Percentiles rank a stretch among this genome's conserved stretches.
Evolutionary conservation across 1,284 basidiomycete genomes (phyloP).

Genomic region (Apiotrichum domesticum): DNA sequence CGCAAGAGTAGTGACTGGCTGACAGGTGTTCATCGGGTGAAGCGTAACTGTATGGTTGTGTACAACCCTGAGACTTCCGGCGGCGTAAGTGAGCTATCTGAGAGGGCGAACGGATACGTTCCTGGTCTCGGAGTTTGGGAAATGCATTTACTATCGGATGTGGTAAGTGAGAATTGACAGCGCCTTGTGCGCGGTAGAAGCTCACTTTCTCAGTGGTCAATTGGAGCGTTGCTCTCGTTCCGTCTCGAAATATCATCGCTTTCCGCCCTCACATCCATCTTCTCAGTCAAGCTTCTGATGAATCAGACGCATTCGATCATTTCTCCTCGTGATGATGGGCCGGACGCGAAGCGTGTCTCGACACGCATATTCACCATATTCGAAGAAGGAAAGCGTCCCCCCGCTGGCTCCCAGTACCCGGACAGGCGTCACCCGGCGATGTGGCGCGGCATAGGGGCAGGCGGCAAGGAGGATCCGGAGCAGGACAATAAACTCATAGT

Average conservation of each 20-base stretch:
- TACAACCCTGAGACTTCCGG: slow-evolving; percentile 24
- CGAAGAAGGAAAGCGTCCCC: slow-evolving; percentile 17
- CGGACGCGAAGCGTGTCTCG: slow-evolving; percentile 2
- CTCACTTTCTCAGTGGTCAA: slow-evolving; percentile 12
- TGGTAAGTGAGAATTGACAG: slow-evolving; percentile 7
- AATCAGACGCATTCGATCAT: slow-evolving; percentile 19
- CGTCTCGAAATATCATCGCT: slow-evolving; percentile 11
- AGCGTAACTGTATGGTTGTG: slow-evolving; percentile 5
- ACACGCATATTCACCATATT: slow-evolving; percentile 11
- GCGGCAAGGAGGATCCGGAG: slow-evolving; percentile 4
- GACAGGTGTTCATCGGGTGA: neutral
- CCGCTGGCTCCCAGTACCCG: slow-evolving; percentile 3
- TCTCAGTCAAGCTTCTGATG: slow-evolving; percentile 13
- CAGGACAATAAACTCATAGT: neutral
- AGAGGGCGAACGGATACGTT: slow-evolving; percentile 11
- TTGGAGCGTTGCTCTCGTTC: slow-evolving; percentile 14
- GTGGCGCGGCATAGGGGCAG: slow-evolving; percentile 19
- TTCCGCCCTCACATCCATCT: slow-evolving; percentile 14
- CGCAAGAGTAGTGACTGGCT: neutral
- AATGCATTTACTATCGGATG: slow-evolving; percentile 15
- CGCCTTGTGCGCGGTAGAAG: too few relatives aligned
- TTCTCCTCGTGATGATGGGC: slow-evolving; percentile 18
- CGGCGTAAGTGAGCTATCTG: slow-evolving; percentile 15
- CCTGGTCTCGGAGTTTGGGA: slow-evolving; percentile 17
- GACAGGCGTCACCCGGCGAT: slow-evolving; percentile 9